Evolutionary conservation across 2,329 filamentous ascomycete genomes (phyloP).

Genomic region (Paecilomyces niveus): DNA sequence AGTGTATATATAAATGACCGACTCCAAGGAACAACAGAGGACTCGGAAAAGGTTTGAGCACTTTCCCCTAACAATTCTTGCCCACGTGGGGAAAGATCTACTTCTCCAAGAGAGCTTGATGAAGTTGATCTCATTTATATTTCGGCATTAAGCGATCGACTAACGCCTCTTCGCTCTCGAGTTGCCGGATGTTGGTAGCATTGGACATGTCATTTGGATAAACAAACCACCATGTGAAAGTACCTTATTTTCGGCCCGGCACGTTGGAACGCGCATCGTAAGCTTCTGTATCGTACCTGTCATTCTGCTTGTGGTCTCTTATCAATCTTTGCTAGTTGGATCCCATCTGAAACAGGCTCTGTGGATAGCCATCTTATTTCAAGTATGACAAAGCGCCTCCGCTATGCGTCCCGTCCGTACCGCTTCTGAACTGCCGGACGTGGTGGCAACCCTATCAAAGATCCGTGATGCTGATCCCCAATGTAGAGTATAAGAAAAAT

Average conservation of each 20-base stretch:
- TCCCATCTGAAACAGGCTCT: not conserved
- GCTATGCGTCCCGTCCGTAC: not conserved
- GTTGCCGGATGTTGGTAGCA: not conserved
- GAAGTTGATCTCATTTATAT: not conserved
- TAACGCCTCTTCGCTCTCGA: not conserved
- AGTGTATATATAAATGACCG: not conserved
- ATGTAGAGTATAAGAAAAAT: not conserved
- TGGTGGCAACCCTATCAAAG: not conserved
- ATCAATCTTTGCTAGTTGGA: not conserved
- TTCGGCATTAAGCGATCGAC: not conserved
- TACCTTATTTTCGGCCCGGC: not conserved
- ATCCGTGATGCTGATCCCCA: not conserved
- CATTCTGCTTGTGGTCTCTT: not conserved
- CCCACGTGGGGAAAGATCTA: not conserved
- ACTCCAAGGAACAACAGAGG: not conserved
- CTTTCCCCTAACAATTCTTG: not conserved
- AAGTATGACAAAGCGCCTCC: not conserved
- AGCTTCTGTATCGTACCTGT: not conserved
- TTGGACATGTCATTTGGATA: not conserved
- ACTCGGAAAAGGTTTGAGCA: not conserved
- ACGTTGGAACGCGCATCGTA: not conserved
- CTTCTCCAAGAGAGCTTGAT: not conserved
- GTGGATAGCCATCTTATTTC: not conserved
- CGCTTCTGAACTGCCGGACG: not conserved
- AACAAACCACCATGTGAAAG: not conserved